Conservation (phyloP, 2,329 filamentous ascomycete genomes). For the Sclerotiophoma versabilis region DNA sequence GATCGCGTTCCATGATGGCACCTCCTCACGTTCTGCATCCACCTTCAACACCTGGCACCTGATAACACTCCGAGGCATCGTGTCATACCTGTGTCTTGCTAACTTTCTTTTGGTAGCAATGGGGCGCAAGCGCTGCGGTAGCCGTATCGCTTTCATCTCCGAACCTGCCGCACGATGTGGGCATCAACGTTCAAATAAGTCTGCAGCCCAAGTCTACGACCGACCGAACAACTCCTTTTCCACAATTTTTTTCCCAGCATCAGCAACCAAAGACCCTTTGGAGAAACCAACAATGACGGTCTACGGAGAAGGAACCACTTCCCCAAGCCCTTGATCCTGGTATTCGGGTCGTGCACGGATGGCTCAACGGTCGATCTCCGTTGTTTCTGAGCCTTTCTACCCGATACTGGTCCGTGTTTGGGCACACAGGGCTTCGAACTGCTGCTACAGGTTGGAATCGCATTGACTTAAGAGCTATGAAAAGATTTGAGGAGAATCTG, state of each 20-base stretch:
- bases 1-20: neutral
- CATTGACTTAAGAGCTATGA: neutral
- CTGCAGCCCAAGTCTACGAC: neutral
- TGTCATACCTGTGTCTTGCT: no score
- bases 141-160: neutral
- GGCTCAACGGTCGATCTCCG: constrained; percentile 4
- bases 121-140: no score
- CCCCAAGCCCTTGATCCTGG: constrained; percentile 6
- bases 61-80: neutral
- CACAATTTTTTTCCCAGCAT: neutral
- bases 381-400: neutral
- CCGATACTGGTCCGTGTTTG: constrained; percentile 3
- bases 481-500: neutral
- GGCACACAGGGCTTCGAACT: neutral
- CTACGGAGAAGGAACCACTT: neutral
- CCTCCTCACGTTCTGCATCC: neutral
- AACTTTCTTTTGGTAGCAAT: no score
- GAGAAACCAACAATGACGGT: neutral
- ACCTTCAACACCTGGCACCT: neutral
- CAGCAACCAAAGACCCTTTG: neutral
- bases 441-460: neutral
- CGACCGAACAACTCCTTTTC: neutral
- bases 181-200: neutral
- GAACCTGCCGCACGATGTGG: neutral
- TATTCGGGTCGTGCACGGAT: constrained; percentile 2